These are phyloP conservation scores for Claviceps cyperi DNA, from an alignment of 2,329 filamentous ascomycete species.

Conservation along the genomic window DNA sequence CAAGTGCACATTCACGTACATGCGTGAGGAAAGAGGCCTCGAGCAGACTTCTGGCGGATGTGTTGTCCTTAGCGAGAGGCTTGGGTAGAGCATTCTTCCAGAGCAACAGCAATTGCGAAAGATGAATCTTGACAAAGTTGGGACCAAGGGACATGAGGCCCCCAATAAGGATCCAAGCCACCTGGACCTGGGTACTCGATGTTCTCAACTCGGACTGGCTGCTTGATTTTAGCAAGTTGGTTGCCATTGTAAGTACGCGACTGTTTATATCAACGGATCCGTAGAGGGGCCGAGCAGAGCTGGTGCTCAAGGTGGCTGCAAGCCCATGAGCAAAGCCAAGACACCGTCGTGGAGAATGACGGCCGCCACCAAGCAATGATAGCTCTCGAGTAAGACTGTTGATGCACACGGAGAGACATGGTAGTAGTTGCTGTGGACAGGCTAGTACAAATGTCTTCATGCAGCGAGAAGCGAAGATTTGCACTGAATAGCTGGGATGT, in stretches of 20 bases:
- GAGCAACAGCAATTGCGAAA: slow-evolving; percentile 80
- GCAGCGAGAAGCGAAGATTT: slow-evolving; percentile 76
- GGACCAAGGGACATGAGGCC: slow-evolving; percentile 92
- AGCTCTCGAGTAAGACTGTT: slow-evolving; percentile 86
- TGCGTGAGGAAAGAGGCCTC: slow-evolving; percentile 90
- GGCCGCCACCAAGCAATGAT: slow-evolving; percentile 55
- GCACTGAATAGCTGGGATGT: slow-evolving; percentile 91
- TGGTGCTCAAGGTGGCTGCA: slow-evolving; percentile 80
- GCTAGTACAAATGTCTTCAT: slow-evolving; percentile 77
- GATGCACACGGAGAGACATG: slow-evolving; percentile 89
- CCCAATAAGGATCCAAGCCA: slow-evolving; percentile 94
- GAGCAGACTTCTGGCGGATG: slow-evolving; percentile 64
- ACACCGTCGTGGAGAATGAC: slow-evolving; percentile 70
- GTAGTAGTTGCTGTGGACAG: slow-evolving; percentile 81
- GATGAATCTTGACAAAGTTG: slow-evolving; percentile 97
- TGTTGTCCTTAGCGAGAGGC: slow-evolving; percentile 84
- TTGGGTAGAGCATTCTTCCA: slow-evolving; percentile 98
- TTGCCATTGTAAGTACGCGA: slow-evolving; percentile 79
- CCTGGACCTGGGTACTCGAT: slow-evolving; percentile 89
- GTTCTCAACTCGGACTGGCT: slow-evolving; percentile 80
- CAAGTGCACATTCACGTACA: slow-evolving; percentile 84
- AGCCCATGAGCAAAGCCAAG: slow-evolving; percentile 85
- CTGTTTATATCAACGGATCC: slow-evolving; percentile 94
- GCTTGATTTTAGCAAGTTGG: slow-evolving; percentile 80
- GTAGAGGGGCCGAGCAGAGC: slow-evolving; percentile 74